Evolutionary conservation across 129 eudicot species (phyloP).

Genomic region (Oenanthe sinensis): DNA sequence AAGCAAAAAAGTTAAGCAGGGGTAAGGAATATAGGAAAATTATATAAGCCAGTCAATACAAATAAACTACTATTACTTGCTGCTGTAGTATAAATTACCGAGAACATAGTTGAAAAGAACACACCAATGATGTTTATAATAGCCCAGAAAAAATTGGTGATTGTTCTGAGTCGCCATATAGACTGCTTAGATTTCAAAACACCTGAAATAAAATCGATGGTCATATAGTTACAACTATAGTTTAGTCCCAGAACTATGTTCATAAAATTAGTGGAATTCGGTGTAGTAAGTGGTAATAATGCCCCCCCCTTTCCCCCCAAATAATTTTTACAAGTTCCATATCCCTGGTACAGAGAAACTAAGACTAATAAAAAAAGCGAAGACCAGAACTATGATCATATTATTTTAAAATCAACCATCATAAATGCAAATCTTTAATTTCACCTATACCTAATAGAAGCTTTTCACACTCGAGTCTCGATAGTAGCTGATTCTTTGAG

Average conservation of each 20-base stretch:
- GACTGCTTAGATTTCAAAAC: constrained; percentile 78
- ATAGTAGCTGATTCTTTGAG: not conserved
- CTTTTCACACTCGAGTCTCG: not conserved
- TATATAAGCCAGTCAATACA: not conserved
- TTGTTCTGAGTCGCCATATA: constrained; percentile 73
- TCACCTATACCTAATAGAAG: not conserved
- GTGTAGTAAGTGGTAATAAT: not conserved
- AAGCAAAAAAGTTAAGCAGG: not conserved
- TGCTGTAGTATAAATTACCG: constrained; percentile 36
- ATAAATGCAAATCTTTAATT: not conserved
- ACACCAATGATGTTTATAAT: constrained; percentile 54
- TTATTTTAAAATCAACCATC: not conserved
- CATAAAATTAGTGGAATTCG: not conserved
- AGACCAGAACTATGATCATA: not conserved
- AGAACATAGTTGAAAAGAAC: constrained; percentile 83
- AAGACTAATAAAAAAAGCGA: not conserved
- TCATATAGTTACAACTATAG: not conserved
- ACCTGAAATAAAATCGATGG: constrained; percentile 28
- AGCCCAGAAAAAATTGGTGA: constrained; percentile 73
- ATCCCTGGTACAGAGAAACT: not conserved
- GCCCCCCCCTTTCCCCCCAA: not conserved
- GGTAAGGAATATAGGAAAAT: not conserved
- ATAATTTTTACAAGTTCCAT: too few relatives aligned
- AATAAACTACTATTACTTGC: not conserved
- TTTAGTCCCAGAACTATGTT: not conserved